These are phyloP conservation scores for Heimioporus sp. DNA, from an alignment of 768 basidiomycete genomes.

Conservation along the genomic window DNA sequence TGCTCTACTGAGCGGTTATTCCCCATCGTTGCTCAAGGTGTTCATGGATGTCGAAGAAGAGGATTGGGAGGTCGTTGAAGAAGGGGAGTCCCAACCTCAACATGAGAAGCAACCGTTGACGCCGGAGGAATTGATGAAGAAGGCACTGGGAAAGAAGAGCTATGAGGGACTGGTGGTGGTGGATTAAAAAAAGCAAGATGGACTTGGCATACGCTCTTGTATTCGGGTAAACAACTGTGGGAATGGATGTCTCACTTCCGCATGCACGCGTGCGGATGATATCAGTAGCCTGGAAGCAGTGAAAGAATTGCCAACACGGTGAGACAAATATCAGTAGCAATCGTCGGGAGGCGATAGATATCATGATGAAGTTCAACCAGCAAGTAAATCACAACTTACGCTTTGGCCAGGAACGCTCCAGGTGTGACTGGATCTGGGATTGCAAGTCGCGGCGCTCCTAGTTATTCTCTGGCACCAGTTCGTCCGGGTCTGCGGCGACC, in stretches of 20 bases:
- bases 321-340: no score
- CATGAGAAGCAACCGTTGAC: constrained; percentile 33
- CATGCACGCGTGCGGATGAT: no score
- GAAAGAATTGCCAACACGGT: no score
- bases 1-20: constrained; percentile 26
- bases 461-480: not conserved
- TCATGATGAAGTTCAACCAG: no score
- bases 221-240: no score
- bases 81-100: constrained; percentile 16
- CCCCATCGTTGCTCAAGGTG: no score
- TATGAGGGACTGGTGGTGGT: constrained; percentile 45
- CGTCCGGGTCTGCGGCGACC: not conserved
- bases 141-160: constrained; percentile 45
- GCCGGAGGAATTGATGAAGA: constrained; percentile 46
- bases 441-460: no score
- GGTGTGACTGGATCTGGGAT: constrained; percentile 7
- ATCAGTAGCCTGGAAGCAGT: no score
- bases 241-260: no score
- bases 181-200: constrained; percentile 4
- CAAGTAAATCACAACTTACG: no score
- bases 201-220: no score
- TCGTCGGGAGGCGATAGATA: no score
- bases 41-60: constrained; percentile 30
- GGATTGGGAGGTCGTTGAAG: constrained; percentile 38
- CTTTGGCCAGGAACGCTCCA: constrained; percentile 6